phyloP scores from a whole-genome alignment of 257 asterid species.

The Nicotiana obtusifolia region DNA sequence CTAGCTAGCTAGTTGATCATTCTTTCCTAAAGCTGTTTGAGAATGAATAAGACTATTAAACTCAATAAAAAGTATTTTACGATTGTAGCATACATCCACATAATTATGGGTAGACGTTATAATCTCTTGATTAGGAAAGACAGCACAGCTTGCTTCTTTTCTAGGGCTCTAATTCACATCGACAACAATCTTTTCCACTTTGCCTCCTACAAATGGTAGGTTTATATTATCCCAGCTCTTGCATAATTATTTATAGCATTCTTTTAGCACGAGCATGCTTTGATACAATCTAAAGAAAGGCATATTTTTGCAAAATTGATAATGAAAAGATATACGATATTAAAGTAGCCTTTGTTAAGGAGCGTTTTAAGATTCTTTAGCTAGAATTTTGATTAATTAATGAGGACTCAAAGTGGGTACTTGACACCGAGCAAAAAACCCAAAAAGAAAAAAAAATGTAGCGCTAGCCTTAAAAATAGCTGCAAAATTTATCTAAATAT shows the following conservation, averaged over 20 bases:
- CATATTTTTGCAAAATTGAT: not conserved
- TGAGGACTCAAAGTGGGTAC: too few species aligned
- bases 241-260: too few species aligned
- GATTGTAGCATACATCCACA: not conserved
- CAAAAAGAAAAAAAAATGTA: not conserved
- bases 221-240: not conserved
- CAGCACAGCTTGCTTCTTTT: not conserved
- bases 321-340: not conserved
- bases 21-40: too few species aligned
- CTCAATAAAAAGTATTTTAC: not conserved
- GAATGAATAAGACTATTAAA: too few species aligned
- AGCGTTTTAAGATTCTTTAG: too few species aligned
- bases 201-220: not conserved
- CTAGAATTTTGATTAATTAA: too few species aligned
- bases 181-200: not conserved
- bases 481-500: not conserved
- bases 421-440: too few species aligned
- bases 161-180: not conserved
- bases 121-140: not conserved
- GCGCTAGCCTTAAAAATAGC: not conserved
- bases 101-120: not conserved
- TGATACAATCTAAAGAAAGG: not conserved
- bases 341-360: too few species aligned
- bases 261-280: not conserved
- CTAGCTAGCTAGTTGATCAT: too few species aligned